These are phyloP conservation scores for Remersonia thermophila DNA, from an alignment of 2,329 filamentous ascomycete genomes.

Conservation along the genomic window DNA sequence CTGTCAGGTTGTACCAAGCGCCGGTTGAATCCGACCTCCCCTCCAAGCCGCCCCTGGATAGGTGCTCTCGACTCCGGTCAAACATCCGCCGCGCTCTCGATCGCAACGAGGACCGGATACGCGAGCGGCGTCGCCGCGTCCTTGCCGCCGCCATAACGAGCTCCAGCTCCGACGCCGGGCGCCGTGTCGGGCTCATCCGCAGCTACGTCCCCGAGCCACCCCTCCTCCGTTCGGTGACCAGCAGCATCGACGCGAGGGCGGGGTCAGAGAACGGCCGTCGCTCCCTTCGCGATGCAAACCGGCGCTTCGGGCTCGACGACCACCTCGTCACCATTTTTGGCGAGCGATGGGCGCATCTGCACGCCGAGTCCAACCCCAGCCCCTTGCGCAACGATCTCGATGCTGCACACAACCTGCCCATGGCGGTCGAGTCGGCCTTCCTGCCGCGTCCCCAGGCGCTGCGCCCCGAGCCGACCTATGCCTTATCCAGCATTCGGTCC, in stretches of 20 bases:
- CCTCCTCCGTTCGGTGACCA: neutral
- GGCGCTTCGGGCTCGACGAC: constrained; percentile 5
- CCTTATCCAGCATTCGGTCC: constrained; percentile 12
- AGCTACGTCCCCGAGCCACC: neutral
- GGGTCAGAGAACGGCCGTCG: constrained; percentile 4
- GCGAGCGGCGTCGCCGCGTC: constrained; percentile 16
- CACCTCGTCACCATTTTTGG: constrained; percentile 16
- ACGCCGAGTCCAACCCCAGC: constrained; percentile 14
- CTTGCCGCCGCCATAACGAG: constrained; percentile 7
- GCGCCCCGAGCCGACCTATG: constrained; percentile 10
- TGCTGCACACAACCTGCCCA: neutral
- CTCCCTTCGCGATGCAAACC: constrained; percentile 3
- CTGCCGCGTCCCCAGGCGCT: constrained; percentile 3
- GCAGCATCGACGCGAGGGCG: neutral
- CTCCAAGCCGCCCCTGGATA: constrained; percentile 17
- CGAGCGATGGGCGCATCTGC: constrained; percentile 18
- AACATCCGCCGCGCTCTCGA: constrained; percentile 17
- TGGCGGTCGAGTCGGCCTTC: constrained; percentile 12
- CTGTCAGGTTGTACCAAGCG: constrained; percentile 21
- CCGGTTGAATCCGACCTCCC: constrained; percentile 22
- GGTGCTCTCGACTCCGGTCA: constrained; percentile 19
- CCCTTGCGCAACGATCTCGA: constrained; percentile 6
- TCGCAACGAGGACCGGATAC: constrained; percentile 10
- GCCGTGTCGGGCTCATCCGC: neutral
- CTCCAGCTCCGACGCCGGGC: constrained; percentile 2